Base-by-base conservation (phyloP, 139 green algal genomes). In the Chlorella sorokiniana region DNA sequence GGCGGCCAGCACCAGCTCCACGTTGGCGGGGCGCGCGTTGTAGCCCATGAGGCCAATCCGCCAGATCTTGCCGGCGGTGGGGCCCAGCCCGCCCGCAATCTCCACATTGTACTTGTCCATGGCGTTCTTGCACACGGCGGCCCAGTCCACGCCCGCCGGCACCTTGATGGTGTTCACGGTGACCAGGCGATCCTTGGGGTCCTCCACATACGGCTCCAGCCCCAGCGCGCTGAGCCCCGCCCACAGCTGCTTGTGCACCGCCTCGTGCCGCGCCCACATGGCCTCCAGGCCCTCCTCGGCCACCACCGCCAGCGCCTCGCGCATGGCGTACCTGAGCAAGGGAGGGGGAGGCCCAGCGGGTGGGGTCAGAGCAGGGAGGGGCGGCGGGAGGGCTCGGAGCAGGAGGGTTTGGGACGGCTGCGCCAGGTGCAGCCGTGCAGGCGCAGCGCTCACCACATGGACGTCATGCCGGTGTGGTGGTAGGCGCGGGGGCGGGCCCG, bases 161-260 rank as follows among this genome's bases (percentile, higher is more conserved):
- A 98, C 89, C 90, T 94, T 95, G 88, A 97, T 97, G 85, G 94
- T 97, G 89, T 97, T 97, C 54, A 97, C 94, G 23, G 93, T 97
- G 69, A 92, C 87, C 38, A 97, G 89, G 9, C 91, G 83, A 84
- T 96, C 90, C 56, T 90, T 81, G 6, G 90, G 86, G 42, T 94
- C 88, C 76, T 93, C 73, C 56, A 98, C 93, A 81, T 93, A 97
- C 2, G 90, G 89, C 88, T 97, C 71, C 42, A 98, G 90, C 9
- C 93, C 93, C 89, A 98, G 78, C 42, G 70, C 72, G 14, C 29
- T 59, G 18, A 98, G 92, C 14, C 94, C 94, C 40, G 90, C 88
- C 94, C 94, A 98, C 83, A 98, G 89, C 84, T 83, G 76, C 54
- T 88, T 75, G 82, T 94, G 88, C 81, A 89, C 79, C 35, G 82